phyloP scores from a whole-genome alignment of 2,329 filamentous ascomycete genomes.

The Aspergillus floridensis region DNA sequence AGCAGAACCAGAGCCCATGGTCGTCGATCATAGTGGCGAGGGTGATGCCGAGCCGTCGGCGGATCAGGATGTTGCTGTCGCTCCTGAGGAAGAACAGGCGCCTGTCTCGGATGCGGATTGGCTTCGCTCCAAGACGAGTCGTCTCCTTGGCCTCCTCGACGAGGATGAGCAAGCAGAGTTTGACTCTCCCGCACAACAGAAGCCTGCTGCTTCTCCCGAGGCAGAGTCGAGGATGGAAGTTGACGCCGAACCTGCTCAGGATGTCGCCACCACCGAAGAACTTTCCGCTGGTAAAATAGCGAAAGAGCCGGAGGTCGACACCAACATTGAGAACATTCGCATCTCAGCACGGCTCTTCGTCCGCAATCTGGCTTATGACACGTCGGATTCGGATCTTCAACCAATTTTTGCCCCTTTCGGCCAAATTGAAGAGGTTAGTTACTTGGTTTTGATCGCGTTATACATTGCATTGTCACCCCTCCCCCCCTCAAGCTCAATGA shows the following conservation, averaged over 20 bases:
- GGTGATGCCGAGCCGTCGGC: conserved; percentile 15
- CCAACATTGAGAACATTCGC: conserved; percentile 61
- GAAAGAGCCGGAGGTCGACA: conserved; percentile 31
- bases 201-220: conserved; percentile 16
- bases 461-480: conserved; percentile 14
- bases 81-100: conserved; percentile 28
- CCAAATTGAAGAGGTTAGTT: conserved; percentile 79
- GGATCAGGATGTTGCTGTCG: conserved; percentile 21
- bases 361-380: conserved; percentile 80
- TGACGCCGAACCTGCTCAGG: conserved; percentile 15
- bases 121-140: conserved; percentile 83
- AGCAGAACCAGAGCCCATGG: conserved; percentile 24
- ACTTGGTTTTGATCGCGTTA: conserved; percentile 13
- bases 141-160: conserved; percentile 79
- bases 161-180: conserved; percentile 53
- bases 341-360: conserved; percentile 79
- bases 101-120: conserved; percentile 75
- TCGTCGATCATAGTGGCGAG: conserved; percentile 22
- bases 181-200: conserved; percentile 32
- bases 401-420: conserved; percentile 70
- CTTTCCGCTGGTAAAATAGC: conserved; percentile 10
- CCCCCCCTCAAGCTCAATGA: conserved; percentile 58
- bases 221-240: conserved; percentile 9
- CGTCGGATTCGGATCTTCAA: conserved; percentile 73
- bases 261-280: conserved; percentile 12